Conservation (phyloP, 352 stramenopile species). For the Globisporangium splendens region DNA sequence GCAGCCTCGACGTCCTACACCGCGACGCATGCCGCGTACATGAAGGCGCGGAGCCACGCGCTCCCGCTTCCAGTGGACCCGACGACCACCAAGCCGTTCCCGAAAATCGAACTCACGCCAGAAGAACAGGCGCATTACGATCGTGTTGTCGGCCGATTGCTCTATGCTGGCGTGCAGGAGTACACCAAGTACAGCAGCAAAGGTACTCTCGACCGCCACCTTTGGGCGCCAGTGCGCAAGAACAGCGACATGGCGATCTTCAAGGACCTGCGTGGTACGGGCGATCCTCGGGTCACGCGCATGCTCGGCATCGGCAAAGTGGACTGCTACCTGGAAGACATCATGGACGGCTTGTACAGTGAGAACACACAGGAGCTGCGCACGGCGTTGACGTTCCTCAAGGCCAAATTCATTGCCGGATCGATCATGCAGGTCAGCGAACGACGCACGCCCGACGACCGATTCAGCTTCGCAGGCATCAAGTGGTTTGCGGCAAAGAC, state of each 20-base stretch:
- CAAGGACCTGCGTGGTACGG: too few species aligned
- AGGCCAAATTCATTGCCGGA: constrained; percentile 6
- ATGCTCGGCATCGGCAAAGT: too few species aligned
- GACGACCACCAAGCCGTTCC: constrained; percentile 3
- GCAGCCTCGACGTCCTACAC: constrained; percentile 16
- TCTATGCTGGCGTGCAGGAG: too few species aligned
- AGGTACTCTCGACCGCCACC: constrained; percentile 3
- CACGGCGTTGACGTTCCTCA: constrained; percentile 16
- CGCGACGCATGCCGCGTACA: constrained; percentile 9
- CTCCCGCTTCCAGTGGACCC: background rate
- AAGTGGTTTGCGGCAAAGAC: too few species aligned
- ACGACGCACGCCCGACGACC: too few species aligned
- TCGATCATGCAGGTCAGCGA: too few species aligned
- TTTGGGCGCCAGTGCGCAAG: too few species aligned
- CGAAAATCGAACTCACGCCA: background rate
- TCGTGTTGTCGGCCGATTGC: too few species aligned
- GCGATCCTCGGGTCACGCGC: too few species aligned
- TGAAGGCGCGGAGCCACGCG: constrained; percentile 14
- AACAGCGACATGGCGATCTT: too few species aligned
- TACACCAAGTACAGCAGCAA: constrained; percentile 18
- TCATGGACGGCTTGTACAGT: constrained; percentile 18
- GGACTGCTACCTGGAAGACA: background rate
- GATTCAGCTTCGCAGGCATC: too few species aligned
- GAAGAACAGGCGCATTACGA: constrained; percentile 3
- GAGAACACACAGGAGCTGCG: constrained; percentile 29